Evolutionary conservation across 108 stramenopile genomes (phyloP).

Genomic region (Pseudonitzschia delicatissima): DNA sequence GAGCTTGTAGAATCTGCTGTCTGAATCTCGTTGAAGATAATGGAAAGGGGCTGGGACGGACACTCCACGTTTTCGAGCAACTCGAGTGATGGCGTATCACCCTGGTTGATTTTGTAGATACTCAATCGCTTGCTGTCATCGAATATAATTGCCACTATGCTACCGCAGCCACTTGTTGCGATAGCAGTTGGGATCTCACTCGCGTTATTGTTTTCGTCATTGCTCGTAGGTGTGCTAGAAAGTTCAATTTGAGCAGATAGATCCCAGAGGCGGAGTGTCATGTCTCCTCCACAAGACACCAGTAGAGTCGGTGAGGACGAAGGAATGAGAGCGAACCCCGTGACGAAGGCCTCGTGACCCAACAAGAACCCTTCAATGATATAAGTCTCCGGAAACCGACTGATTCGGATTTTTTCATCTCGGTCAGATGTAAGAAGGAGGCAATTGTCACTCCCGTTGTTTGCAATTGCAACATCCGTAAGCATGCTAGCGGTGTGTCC

Average conservation of each 20-base stretch:
- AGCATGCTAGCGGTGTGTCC: slow-evolving; percentile 91
- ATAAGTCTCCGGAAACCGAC: slow-evolving; percentile 64
- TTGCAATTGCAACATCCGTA: slow-evolving; percentile 40
- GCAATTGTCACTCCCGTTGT: slow-evolving; percentile 11
- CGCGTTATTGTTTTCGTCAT: slow-evolving; percentile 7
- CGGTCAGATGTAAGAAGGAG: slow-evolving; percentile 73
- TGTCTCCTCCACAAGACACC: slow-evolving; percentile 67
- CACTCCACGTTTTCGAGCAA: slow-evolving; percentile 35
- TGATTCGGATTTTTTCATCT: slow-evolving; percentile 84
- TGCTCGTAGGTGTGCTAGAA: slow-evolving; percentile 21
- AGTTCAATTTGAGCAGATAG: slow-evolving; percentile 37
- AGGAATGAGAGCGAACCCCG: slow-evolving; percentile 40
- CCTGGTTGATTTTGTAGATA: slow-evolving; percentile 18
- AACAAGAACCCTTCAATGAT: slow-evolving; percentile 68
- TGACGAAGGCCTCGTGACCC: slow-evolving; percentile 72
- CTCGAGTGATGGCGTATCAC: not conserved
- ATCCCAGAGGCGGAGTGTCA: slow-evolving; percentile 73
- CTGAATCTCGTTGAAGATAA: slow-evolving; percentile 20
- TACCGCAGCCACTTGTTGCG: slow-evolving; percentile 9
- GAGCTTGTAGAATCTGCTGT: slow-evolving; percentile 1
- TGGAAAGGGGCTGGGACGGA: slow-evolving; percentile 41
- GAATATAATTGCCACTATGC: slow-evolving; percentile 36
- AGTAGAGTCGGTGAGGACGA: slow-evolving; percentile 16
- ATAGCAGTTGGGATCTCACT: slow-evolving; percentile 38
- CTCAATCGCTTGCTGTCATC: slow-evolving; percentile 39